A percentile compares a stretch with the other conserved stretches of the same genome.
Evolutionary conservation across 2,329 filamentous ascomycete species (phyloP).

Genomic region (Rutstroemia sydowiana): DNA sequence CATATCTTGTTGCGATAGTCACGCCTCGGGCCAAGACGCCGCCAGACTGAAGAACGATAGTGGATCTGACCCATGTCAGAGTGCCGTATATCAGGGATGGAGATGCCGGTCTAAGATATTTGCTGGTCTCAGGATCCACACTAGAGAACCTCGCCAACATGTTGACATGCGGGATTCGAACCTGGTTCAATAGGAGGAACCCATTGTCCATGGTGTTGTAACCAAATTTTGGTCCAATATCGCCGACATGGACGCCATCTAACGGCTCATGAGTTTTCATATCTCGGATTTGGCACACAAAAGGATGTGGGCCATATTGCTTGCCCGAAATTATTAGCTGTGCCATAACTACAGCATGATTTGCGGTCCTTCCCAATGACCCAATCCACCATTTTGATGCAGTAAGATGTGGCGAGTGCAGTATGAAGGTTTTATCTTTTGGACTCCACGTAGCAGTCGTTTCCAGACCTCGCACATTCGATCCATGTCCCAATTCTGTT

Average conservation of each 20-base stretch:
- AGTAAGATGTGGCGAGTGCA: slow-evolving; percentile 67
- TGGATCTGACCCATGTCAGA: slow-evolving; percentile 66
- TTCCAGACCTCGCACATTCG: slow-evolving; percentile 57
- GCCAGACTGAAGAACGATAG: slow-evolving; percentile 67
- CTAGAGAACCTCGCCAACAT: slow-evolving; percentile 67
- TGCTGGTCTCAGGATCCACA: slow-evolving; percentile 59
- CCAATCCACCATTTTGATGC: slow-evolving; percentile 84
- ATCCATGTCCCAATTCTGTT: slow-evolving; percentile 73
- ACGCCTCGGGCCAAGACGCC: slow-evolving; percentile 66
- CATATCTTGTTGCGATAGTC: slow-evolving; percentile 70
- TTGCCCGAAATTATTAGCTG: slow-evolving; percentile 65
- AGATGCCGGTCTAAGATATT: slow-evolving; percentile 59
- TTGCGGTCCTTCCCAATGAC: slow-evolving; percentile 67
- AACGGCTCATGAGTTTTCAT: slow-evolving; percentile 62
- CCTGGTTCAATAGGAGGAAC: slow-evolving; percentile 68
- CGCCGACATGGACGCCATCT: slow-evolving; percentile 64
- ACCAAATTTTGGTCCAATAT: slow-evolving; percentile 74
- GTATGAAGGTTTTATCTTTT: slow-evolving; percentile 64
- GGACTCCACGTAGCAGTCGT: slow-evolving; percentile 56
- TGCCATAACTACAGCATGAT: slow-evolving; percentile 72
- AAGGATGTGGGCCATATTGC: slow-evolving; percentile 66
- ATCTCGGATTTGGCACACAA: slow-evolving; percentile 68
- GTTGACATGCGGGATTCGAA: slow-evolving; percentile 67
- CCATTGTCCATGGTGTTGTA: slow-evolving; percentile 82
- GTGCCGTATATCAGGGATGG: slow-evolving; percentile 68